Evolutionary conservation across 192 early-diverging fungal species (phyloP).

Genomic region (Coemansia sp.): DNA sequence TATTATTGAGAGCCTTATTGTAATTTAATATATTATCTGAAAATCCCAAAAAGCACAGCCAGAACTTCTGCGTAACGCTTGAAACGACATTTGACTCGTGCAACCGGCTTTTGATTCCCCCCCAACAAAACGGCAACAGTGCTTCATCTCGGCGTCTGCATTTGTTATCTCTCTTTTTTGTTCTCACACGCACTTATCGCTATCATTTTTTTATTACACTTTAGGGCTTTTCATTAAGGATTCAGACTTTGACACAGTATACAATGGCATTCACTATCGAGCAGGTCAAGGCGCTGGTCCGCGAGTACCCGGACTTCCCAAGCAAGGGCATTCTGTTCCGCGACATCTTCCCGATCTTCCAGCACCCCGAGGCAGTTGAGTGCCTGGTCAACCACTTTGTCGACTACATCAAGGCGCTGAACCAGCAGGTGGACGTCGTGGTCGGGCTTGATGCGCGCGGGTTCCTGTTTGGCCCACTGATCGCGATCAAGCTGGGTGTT

Average conservation of each 20-base stretch:
- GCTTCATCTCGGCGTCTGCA: not conserved
- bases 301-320: conserved; percentile 78
- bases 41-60: too few species aligned
- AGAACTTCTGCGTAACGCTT: not conserved
- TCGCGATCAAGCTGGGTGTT: conserved; percentile 84
- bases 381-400: conserved; percentile 85
- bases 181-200: not conserved
- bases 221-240: not conserved
- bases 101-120: too few species aligned
- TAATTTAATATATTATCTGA: not conserved
- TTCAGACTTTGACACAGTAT: not conserved
- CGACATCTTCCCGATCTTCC: conserved; percentile 97
- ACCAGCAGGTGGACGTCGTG: conserved; percentile 82
- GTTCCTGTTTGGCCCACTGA: conserved; percentile 91
- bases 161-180: not conserved
- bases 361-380: conserved; percentile 91
- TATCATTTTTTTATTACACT: not conserved
- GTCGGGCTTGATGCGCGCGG: conserved; percentile 97
- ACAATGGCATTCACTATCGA: conserved; percentile 53
- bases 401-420: conserved; percentile 70
- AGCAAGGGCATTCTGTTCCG: conserved; percentile 93
- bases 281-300: conserved; percentile 50
- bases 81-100: not conserved
- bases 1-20: not conserved
- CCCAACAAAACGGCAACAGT: too few species aligned